Evolutionary conservation across 805 yeast species (phyloP).

Genomic region (Wickerhamiella kurtzmanii): DNA sequence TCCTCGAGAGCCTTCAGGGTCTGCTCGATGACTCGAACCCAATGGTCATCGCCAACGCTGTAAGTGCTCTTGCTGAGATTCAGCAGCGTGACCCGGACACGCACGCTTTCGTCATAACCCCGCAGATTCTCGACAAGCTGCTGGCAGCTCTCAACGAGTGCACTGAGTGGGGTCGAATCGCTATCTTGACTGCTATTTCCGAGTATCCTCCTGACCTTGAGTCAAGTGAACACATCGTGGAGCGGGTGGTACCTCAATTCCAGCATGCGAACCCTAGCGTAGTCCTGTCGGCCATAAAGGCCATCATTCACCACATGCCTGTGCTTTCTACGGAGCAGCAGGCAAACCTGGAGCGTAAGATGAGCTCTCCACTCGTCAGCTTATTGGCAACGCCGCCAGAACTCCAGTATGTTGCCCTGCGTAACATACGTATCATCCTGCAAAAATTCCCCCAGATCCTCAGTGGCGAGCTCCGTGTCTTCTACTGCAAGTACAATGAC

Average conservation of each 20-base stretch:
- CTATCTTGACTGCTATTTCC: slow-evolving; percentile 69
- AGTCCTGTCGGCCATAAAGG: slow-evolving; percentile 72
- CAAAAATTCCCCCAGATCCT: slow-evolving; percentile 77
- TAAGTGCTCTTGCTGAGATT: slow-evolving; percentile 74
- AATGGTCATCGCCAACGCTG: slow-evolving; percentile 93
- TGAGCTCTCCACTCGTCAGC: slow-evolving; percentile 78
- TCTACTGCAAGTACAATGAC: slow-evolving; percentile 80
- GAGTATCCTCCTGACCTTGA: slow-evolving; percentile 43
- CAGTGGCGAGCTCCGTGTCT: slow-evolving; percentile 69
- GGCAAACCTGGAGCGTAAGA: slow-evolving; percentile 45
- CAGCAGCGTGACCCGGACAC: slow-evolving; percentile 49
- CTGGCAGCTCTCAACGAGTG: slow-evolving; percentile 85
- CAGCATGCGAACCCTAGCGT: slow-evolving; percentile 97
- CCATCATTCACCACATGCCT: slow-evolving; percentile 50
- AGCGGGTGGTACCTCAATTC: slow-evolving; percentile 82
- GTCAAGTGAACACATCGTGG: slow-evolving; percentile 77
- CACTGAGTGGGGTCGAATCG: slow-evolving; percentile 97
- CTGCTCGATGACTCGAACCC: slow-evolving; percentile 81
- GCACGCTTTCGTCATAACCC: slow-evolving; percentile 32
- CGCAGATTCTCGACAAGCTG: slow-evolving; percentile 38
- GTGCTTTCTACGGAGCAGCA: slow-evolving; percentile 23
- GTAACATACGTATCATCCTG: slow-evolving; percentile 77
- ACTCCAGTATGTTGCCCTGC: slow-evolving; percentile 84
- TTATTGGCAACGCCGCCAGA: slow-evolving; percentile 82
- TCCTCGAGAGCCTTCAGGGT: slow-evolving; percentile 50